Percentiles rank a stretch among this genome's conserved stretches.
Conservation (phyloP, 331 rosid genomes). For the Dryas integrifolia region DNA sequence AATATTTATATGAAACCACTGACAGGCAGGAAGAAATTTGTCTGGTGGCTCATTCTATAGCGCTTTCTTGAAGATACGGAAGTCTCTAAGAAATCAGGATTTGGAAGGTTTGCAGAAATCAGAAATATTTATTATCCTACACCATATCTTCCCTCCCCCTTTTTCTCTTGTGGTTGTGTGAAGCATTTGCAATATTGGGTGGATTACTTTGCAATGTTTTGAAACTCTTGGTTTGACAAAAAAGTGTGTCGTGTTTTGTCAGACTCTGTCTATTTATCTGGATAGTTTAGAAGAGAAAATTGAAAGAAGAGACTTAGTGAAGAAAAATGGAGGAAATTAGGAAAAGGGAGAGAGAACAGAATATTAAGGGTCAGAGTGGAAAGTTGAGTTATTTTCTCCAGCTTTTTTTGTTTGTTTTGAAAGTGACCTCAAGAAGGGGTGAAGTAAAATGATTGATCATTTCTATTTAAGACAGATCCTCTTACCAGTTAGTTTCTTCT, state of each 20-base stretch:
- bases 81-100: slow-evolving; percentile 27
- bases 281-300: background rate
- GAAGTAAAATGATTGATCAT: background rate
- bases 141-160: background rate
- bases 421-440: background rate
- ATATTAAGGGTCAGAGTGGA: background rate
- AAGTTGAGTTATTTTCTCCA: background rate
- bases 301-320: background rate
- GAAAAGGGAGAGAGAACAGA: no score
- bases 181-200: background rate
- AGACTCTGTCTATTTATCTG: background rate
- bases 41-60: slow-evolving; percentile 29
- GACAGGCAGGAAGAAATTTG: slow-evolving; percentile 35
- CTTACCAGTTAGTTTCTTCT: slow-evolving; percentile 12
- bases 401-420: background rate
- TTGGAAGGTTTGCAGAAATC: slow-evolving; percentile 29
- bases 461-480: background rate
- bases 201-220: background rate
- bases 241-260: background rate
- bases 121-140: background rate
- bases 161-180: background rate
- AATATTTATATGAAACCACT: background rate
- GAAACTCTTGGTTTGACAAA: background rate
- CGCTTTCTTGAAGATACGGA: slow-evolving; percentile 33
- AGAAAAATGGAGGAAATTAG: background rate